phyloP scores from a whole-genome alignment of 2,329 filamentous ascomycete species.

The Emydomyces testavorans region DNA sequence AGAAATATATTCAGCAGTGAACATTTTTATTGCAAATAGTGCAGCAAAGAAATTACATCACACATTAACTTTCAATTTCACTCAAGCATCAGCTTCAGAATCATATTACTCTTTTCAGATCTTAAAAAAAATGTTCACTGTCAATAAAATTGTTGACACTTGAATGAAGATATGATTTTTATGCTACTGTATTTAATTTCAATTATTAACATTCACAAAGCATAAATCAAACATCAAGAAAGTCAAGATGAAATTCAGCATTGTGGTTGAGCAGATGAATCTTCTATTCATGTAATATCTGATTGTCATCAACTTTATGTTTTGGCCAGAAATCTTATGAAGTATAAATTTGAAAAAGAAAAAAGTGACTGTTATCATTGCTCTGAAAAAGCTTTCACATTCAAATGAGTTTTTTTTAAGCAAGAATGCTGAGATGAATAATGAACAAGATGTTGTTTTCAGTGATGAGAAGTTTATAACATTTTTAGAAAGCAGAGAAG shows the following conservation, averaged over 20 bases:
- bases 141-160: background rate
- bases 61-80: background rate
- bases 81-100: background rate
- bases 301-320: conserved; percentile 2
- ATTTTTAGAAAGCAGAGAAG: background rate
- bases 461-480: background rate
- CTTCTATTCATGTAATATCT: background rate
- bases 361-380: background rate
- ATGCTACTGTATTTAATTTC: background rate
- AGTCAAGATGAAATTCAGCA: background rate
- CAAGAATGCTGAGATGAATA: conserved; percentile 2
- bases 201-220: background rate
- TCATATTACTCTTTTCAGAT: background rate
- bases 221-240: background rate
- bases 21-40: too few species aligned
- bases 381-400: background rate
- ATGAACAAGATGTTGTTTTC: background rate
- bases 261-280: background rate
- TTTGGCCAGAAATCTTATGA: background rate
- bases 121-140: background rate
- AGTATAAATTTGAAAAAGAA: background rate
- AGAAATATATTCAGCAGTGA: too few species aligned
- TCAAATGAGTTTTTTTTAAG: background rate
- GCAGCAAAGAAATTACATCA: too few species aligned
- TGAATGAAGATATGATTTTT: conserved; percentile 1